Conservation (phyloP, 352 stramenopile genomes). For the Phytophthora sojae region DNA sequence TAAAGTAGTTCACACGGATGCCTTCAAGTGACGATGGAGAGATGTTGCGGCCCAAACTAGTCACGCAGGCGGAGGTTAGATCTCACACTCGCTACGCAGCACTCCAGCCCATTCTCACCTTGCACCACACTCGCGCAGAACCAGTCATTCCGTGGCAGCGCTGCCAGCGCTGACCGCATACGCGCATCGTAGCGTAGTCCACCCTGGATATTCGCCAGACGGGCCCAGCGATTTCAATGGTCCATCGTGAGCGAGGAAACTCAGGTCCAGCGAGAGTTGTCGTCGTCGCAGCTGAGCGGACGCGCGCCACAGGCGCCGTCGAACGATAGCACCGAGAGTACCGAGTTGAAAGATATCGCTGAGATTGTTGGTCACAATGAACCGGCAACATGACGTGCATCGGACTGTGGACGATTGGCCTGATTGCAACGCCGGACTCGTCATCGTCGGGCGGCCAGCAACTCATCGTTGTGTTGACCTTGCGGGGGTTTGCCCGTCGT, state of each 20-base stretch:
- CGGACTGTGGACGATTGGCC: not conserved
- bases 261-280: constrained; percentile 1
- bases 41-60: too few species aligned
- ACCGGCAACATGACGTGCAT: not conserved
- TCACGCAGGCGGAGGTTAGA: too few species aligned
- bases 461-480: not conserved
- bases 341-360: not conserved
- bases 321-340: not conserved
- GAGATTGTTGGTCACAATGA: not conserved
- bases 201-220: not conserved
- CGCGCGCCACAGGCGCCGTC: not conserved
- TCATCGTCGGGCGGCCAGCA: not conserved
- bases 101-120: not conserved
- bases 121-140: not conserved
- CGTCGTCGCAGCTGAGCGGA: not conserved
- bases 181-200: not conserved
- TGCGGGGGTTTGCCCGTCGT: not conserved
- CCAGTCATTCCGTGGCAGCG: not conserved
- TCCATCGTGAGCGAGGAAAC: not conserved
- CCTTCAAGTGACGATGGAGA: too few species aligned
- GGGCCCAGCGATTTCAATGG: not conserved
- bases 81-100: too few species aligned
- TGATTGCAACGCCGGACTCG: not conserved
- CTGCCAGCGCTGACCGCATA: not conserved
- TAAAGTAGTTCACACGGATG: too few species aligned